phyloP scores from a whole-genome alignment of 2,329 filamentous ascomycete genomes.

The Fusarium liriodendri region DNA sequence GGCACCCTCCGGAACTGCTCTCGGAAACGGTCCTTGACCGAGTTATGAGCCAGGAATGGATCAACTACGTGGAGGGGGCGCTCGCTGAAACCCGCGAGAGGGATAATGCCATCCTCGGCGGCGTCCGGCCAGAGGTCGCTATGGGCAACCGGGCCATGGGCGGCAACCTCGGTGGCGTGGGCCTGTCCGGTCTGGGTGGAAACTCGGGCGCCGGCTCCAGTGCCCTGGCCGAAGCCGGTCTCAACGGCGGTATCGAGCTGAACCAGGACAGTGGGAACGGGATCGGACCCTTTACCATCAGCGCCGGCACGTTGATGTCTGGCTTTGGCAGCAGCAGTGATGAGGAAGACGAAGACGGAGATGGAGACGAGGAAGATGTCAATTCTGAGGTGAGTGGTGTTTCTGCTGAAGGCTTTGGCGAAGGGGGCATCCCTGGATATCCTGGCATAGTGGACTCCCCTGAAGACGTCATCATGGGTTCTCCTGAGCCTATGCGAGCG shows the following conservation, averaged over 20 bases:
- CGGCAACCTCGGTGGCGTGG: constrained; percentile 60
- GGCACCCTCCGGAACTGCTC: constrained; percentile 88
- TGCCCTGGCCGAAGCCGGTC: constrained; percentile 82
- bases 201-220: constrained; percentile 63
- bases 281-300: constrained; percentile 78
- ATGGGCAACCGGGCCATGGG: constrained; percentile 78
- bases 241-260: constrained; percentile 81
- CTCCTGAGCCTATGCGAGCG: constrained; percentile 43
- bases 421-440: constrained; percentile 43
- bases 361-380: constrained; percentile 82
- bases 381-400: constrained; percentile 72
- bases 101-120: constrained; percentile 97
- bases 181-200: constrained; percentile 58
- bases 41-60: constrained; percentile 91
- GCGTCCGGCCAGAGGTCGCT: constrained; percentile 90
- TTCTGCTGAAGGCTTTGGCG: constrained; percentile 48
- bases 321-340: constrained; percentile 96
- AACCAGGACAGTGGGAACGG: constrained; percentile 73
- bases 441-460: constrained; percentile 43
- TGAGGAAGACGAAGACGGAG: constrained; percentile 95
- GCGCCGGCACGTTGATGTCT: constrained; percentile 80
- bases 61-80: constrained; percentile 92
- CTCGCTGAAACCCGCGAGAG: constrained; percentile 93
- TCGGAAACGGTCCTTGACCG: constrained; percentile 87
- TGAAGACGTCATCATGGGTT: constrained; percentile 48